Percentiles rank a stretch among this genome's conserved stretches.
phyloP scores from a whole-genome alignment of 2,329 filamentous ascomycete genomes.

The Aureobasidium melanogenum region DNA sequence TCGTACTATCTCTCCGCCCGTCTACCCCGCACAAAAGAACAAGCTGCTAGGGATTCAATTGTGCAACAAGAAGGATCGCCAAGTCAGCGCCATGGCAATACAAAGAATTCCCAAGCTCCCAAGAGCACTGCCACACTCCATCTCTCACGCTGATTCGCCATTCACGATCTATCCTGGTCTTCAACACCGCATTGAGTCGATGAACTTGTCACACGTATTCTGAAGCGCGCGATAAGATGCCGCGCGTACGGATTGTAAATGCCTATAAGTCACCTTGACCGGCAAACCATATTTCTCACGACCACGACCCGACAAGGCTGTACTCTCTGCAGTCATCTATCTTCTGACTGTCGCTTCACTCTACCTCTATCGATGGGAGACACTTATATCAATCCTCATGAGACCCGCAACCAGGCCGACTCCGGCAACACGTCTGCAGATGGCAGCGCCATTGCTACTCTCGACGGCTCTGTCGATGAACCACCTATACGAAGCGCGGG shows the following conservation, averaged over 20 bases:
- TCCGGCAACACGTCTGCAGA: conserved; percentile 15
- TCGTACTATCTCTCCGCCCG: neutral
- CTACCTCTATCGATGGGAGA: conserved; percentile 20
- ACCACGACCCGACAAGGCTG: neutral
- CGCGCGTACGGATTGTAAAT: neutral
- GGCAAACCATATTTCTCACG: neutral
- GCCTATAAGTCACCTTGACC: neutral
- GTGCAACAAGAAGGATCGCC: neutral
- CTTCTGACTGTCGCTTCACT: neutral
- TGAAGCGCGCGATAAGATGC: neutral
- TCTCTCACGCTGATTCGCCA: neutral
- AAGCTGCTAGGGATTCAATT: neutral
- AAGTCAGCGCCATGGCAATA: conserved; percentile 2
- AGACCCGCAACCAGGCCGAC: conserved; percentile 16
- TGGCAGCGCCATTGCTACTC: conserved; percentile 17
- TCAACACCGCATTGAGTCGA: neutral
- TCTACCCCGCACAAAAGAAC: neutral
- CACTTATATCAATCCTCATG: conserved; percentile 16
- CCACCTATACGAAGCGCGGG: conserved; percentile 24
- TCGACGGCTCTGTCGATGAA: conserved; percentile 21
- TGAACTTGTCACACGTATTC: neutral
- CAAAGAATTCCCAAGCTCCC: neutral
- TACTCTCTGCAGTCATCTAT: neutral
- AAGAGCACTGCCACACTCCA: conserved; percentile 1
- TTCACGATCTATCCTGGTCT: neutral